phyloP scores from a whole-genome alignment of 2,329 filamentous ascomycete genomes.

The Fusarium austroafricanum region DNA sequence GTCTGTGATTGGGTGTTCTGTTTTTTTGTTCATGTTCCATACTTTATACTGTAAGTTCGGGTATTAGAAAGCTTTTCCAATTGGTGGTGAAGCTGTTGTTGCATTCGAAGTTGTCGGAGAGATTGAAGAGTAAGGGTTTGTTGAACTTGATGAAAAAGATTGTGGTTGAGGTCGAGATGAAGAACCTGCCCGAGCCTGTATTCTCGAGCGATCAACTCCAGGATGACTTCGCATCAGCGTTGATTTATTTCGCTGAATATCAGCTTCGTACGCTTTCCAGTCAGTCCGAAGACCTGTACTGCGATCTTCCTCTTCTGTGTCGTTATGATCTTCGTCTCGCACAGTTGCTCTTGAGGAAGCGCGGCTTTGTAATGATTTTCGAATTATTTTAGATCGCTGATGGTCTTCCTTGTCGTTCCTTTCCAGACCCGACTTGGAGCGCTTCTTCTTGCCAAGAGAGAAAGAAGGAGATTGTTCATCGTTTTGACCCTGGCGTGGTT shows the following conservation, averaged over 20 bases:
- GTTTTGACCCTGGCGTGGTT: conserved; percentile 29
- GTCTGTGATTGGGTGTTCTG: background rate
- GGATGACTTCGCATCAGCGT: conserved; percentile 48
- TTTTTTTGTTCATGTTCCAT: background rate
- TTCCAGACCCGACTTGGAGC: conserved; percentile 25
- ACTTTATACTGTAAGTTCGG: background rate
- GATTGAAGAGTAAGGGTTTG: conserved; percentile 28
- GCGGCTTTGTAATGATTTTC: conserved; percentile 56
- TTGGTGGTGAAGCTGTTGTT: conserved; percentile 14
- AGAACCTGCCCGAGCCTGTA: conserved; percentile 16
- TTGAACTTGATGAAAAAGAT: conserved; percentile 31
- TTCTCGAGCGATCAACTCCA: conserved; percentile 37
- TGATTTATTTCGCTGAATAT: conserved; percentile 46
- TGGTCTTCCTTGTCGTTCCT: conserved; percentile 50
- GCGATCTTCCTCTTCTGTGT: conserved; percentile 37
- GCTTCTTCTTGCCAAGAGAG: conserved; percentile 41
- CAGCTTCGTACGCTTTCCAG: conserved; percentile 57
- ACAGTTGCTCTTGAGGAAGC: conserved; percentile 37
- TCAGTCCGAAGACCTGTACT: conserved; percentile 45
- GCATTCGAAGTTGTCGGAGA: conserved; percentile 28
- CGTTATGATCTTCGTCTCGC: conserved; percentile 22
- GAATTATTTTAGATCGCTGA: conserved; percentile 56
- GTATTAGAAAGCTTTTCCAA: conserved; percentile 29
- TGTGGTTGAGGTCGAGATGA: conserved; percentile 24
- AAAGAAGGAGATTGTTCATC: conserved; percentile 31